Percentiles rank a stretch among this genome's conserved stretches.
phyloP scores from a whole-genome alignment of 1,284 basidiomycete genomes.

The Clitocybe nebularis region DNA sequence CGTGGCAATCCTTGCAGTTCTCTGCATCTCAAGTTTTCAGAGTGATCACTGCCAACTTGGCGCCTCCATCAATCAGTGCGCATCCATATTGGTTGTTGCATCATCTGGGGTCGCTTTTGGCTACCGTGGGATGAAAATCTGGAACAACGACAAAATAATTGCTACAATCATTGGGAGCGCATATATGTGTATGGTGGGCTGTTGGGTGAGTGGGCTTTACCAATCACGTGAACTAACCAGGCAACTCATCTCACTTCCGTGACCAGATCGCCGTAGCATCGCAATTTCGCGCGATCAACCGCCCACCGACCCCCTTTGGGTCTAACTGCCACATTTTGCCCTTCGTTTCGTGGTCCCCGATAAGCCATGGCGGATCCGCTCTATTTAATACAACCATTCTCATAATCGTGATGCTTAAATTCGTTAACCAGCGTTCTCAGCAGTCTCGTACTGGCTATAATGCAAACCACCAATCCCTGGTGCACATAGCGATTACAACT shows the following conservation, averaged over 20 bases:
- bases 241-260: neutral
- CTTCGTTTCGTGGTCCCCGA: constrained; percentile 9
- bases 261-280: constrained; percentile 9
- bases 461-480: constrained; percentile 7
- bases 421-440: constrained; percentile 5
- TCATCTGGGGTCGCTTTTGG: constrained; percentile 14
- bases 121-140: constrained; percentile 11
- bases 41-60: constrained; percentile 12
- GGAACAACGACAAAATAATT: constrained; percentile 3
- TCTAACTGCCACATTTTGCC: constrained; percentile 9
- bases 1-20: constrained; percentile 10
- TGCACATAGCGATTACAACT: constrained; percentile 9
- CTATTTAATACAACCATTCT: constrained; percentile 11
- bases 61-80: constrained; percentile 5
- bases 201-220: constrained; percentile 7
- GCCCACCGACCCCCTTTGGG: constrained; percentile 8
- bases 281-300: constrained; percentile 6
- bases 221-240: neutral
- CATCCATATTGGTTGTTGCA: constrained; percentile 4
- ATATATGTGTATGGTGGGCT: constrained; percentile 8
- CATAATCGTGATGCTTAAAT: constrained; percentile 7
- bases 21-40: constrained; percentile 14
- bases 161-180: neutral
- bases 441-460: neutral
- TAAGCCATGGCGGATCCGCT: constrained; percentile 10